phyloP scores from a whole-genome alignment of 2,329 filamentous ascomycete species.

The Talaromyces sp. region DNA sequence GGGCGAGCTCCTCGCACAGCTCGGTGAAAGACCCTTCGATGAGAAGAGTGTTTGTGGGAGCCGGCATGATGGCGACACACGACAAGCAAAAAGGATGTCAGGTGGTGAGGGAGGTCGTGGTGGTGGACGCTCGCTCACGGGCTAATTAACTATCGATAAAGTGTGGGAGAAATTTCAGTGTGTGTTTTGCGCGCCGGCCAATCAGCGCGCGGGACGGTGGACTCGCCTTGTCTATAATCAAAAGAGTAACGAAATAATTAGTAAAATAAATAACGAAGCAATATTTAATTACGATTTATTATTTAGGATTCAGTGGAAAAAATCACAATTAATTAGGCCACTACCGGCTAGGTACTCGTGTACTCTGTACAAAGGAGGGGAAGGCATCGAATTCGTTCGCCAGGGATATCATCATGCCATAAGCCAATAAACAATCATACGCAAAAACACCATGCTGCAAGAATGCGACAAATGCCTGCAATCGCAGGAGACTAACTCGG shows the following conservation, averaged over 20 bases:
- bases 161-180: conserved; percentile 35
- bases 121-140: conserved; percentile 14
- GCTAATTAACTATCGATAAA: conserved; percentile 22
- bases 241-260: no score
- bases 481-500: not conserved
- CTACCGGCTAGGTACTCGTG: not conserved
- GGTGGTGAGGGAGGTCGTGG: conserved; percentile 5
- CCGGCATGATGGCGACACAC: conserved; percentile 45
- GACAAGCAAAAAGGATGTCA: conserved; percentile 4
- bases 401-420: conserved; percentile 11
- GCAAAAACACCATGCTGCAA: conserved; percentile 11
- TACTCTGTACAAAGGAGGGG: conserved; percentile 4
- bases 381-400: conserved; percentile 11
- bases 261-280: no score
- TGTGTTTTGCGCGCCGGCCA: conserved; percentile 36
- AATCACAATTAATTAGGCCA: not conserved
- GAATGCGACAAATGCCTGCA: not conserved
- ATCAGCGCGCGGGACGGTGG: conserved; percentile 8
- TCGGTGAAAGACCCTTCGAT: conserved; percentile 93
- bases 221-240: not conserved
- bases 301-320: not conserved
- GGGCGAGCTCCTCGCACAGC: conserved; percentile 87
- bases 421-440: conserved; percentile 1
- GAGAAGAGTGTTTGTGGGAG: conserved; percentile 57
- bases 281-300: not conserved